Conservation (phyloP, 371 early-diverging fungal genomes). For the Apophysomyces variabilis region DNA sequence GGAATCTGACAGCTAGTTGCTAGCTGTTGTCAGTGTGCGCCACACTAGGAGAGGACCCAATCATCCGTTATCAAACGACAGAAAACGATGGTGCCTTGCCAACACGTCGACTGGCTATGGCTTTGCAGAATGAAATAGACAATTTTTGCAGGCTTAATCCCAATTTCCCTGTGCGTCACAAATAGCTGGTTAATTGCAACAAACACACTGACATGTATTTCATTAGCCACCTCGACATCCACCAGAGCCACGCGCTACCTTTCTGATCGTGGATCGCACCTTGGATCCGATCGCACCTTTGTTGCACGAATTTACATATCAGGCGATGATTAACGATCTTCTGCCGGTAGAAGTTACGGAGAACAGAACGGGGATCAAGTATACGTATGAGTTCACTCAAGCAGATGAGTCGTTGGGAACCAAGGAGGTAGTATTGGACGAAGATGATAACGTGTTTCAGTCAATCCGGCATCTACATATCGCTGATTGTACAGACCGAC, state of each 20-base stretch:
- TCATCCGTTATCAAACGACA: constrained; percentile 81
- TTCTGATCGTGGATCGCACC: constrained; percentile 91
- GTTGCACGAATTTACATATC: constrained; percentile 94
- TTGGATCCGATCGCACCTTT: constrained; percentile 88
- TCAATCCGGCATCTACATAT: constrained; percentile 93
- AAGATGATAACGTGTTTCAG: constrained; percentile 78
- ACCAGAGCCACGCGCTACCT: constrained; percentile 67
- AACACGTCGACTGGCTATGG: constrained; percentile 59
- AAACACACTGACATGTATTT: neutral
- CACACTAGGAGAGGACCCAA: constrained; percentile 83
- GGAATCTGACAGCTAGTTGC: no score
- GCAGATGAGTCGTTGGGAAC: constrained; percentile 53
- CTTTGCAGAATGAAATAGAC: constrained; percentile 77
- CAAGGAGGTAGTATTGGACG: constrained; percentile 69
- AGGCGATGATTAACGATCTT: constrained; percentile 92
- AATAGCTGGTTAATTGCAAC: neutral
- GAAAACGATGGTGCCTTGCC: constrained; percentile 50
- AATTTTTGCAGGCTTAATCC: constrained; percentile 57
- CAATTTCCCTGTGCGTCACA: constrained; percentile 59
- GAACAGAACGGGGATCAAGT: constrained; percentile 60
- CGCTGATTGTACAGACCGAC: constrained; percentile 86
- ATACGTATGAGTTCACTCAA: constrained; percentile 60
- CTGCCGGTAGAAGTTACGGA: constrained; percentile 68
- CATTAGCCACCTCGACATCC: constrained; percentile 48
- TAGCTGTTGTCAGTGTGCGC: constrained; percentile 75